Evolutionary conservation across 2,329 filamentous ascomycete genomes (phyloP).

Genomic region (Rhexocercosporidium sp.): DNA sequence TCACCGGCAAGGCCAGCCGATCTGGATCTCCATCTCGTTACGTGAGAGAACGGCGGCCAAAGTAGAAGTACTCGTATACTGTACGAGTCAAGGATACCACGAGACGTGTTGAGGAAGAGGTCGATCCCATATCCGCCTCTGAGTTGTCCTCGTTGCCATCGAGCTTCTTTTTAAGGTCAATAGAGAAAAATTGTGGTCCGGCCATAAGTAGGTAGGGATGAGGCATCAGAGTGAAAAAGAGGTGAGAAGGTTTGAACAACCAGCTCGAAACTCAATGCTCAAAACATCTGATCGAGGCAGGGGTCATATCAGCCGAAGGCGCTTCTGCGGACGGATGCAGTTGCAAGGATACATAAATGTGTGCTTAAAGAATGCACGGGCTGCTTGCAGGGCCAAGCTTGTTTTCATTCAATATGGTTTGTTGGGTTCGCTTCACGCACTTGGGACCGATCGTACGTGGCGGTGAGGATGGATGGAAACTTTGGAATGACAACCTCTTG

Average conservation of each 20-base stretch:
- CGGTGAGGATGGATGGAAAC: slow-evolving; percentile 11
- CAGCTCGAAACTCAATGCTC: neutral
- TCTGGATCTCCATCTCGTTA: too few species aligned
- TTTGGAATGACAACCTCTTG: too few species aligned
- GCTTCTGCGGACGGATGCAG: neutral
- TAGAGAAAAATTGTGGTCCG: neutral
- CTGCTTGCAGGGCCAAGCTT: slow-evolving; percentile 4
- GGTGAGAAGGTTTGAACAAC: slow-evolving; percentile 7
- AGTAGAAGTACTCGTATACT: too few species aligned
- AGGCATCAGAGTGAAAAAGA: neutral
- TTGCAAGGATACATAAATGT: neutral
- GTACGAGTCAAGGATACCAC: slow-evolving; percentile 9
- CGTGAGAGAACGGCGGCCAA: slow-evolving; percentile 4
- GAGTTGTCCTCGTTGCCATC: neutral
- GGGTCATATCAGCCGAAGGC: slow-evolving; percentile 15
- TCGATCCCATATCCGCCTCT: neutral
- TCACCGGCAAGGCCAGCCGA: neutral
- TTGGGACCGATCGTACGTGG: neutral
- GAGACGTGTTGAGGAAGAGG: neutral
- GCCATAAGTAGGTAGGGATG: neutral
- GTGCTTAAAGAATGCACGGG: neutral
- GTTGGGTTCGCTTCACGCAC: neutral
- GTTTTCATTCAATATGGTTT: too few species aligned
- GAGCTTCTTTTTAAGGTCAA: neutral
- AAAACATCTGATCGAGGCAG: slow-evolving; percentile 2